Base-by-base conservation (phyloP, 139 green algal species). In the Chlorella sp. region DNA sequence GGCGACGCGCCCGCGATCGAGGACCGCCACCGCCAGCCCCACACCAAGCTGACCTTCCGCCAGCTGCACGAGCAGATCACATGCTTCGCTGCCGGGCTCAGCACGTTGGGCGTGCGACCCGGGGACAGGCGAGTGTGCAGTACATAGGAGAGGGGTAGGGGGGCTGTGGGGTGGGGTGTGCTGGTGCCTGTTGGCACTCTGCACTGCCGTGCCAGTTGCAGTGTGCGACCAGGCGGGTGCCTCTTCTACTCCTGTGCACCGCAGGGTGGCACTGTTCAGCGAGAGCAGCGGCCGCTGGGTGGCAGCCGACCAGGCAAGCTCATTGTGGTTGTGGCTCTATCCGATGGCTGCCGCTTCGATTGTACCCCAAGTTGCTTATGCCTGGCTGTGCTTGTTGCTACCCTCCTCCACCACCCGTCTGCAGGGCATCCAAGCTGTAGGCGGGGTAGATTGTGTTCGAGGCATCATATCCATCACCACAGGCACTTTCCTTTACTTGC, bases 241-340 rank as follows among this genome's bases (percentile, higher is more conserved):
- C 69, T 22, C 40, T 40, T 34, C 40, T 38, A n/a, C 69, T 76
- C 24, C 69, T n/a, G 40, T 17, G 19, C 22, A 34, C n/a, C 62
- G 28, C 72, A 78, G 72, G 72, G 72, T 78, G 30, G 72, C 72
- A 0, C 72, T 78, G 43, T 78, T 78, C 38, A 16, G 43, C 16
- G 44, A 78, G 72, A 78, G 72, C 72, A 78, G 43, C 28, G 72
- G 72, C 11, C 72, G 72, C 30, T 78, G 72, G 72, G 30, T 78
- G 72, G 72, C 56, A 48, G 44, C 72, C 8, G 72, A 78, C 43
- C 51, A 60, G 51, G 51, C 51, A 60, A 60, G 51, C 14, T n/a
- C n/a, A n/a, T n/a, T n/a, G n/a, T n/a, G n/a, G n/a, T n/a, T n/a
- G n/a, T n/a, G n/a, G n/a, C n/a, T n/a, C n/a, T n/a, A n/a, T n/a